phyloP scores from a whole-genome alignment of 371 early-diverging fungal species.

The Mortierella sp. region DNA sequence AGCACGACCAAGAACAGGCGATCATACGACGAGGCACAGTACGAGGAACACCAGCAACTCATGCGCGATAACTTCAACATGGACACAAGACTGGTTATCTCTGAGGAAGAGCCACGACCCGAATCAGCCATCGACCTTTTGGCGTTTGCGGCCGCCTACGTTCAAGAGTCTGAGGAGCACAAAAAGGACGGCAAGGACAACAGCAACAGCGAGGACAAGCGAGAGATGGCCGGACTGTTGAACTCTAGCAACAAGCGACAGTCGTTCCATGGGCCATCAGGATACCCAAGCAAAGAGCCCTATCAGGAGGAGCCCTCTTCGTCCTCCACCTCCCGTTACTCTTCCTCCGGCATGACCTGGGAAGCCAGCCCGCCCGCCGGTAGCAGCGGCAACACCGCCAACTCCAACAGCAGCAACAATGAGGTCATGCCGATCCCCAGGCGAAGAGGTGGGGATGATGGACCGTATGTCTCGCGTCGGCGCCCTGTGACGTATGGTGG shows the following conservation, averaged over 20 bases:
- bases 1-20: constrained; percentile 32
- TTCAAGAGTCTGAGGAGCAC: constrained; percentile 53
- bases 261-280: constrained; percentile 50
- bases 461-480: constrained; percentile 39
- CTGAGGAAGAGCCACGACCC: constrained; percentile 49
- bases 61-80: constrained; percentile 55
- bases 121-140: constrained; percentile 53
- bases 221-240: constrained; percentile 28
- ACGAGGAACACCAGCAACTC: constrained; percentile 50
- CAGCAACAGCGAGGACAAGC: constrained; percentile 24
- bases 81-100: constrained; percentile 49
- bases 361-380: constrained; percentile 28
- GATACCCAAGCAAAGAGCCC: constrained; percentile 47
- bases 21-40: constrained; percentile 48
- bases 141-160: constrained; percentile 50
- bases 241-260: constrained; percentile 46
- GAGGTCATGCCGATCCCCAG: constrained; percentile 41
- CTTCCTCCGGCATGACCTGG: constrained; percentile 41
- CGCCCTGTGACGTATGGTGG: constrained; percentile 54
- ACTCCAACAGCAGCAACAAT: constrained; percentile 1
- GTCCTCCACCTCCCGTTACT: constrained; percentile 16
- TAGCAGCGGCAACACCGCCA: background rate
- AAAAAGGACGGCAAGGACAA: constrained; percentile 42
- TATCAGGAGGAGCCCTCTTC: constrained; percentile 34
- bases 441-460: constrained; percentile 37